phyloP scores from a whole-genome alignment of 306 rosid genomes.

The Dryas octopetala region DNA sequence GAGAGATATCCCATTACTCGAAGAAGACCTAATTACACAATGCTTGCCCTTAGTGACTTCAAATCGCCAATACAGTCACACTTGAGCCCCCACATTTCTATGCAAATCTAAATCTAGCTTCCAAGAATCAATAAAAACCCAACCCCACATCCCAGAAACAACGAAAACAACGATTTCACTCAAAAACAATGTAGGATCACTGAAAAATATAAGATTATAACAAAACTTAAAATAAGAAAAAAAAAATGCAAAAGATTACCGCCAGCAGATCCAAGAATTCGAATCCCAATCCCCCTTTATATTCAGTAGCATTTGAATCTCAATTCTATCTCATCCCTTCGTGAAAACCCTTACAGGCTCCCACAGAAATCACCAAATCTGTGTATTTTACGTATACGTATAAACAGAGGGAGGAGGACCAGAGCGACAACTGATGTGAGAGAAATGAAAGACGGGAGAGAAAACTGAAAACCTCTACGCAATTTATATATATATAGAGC shows the following conservation, averaged over 20 bases:
- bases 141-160: not conserved
- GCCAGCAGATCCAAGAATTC: slow-evolving; percentile 72
- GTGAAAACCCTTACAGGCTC: slow-evolving; percentile 16
- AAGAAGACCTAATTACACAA: slow-evolving; percentile 14
- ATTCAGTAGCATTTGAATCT: slow-evolving; percentile 48
- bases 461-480: not conserved
- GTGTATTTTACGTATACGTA: slow-evolving; percentile 6
- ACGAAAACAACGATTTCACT: not conserved
- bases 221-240: not conserved
- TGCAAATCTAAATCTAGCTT: slow-evolving; percentile 18
- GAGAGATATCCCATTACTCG: not conserved
- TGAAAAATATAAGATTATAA: slow-evolving; percentile 5
- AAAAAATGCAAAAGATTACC: slow-evolving; percentile 46
- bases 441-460: slow-evolving; percentile 3
- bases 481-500: not conserved
- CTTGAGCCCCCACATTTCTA: slow-evolving; percentile 14
- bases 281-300: slow-evolving; percentile 32
- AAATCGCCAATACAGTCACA: slow-evolving; percentile 30
- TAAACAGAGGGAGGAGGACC: slow-evolving; percentile 22
- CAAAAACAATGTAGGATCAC: slow-evolving; percentile 4
- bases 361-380: slow-evolving; percentile 19
- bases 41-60: slow-evolving; percentile 26
- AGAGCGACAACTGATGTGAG: slow-evolving; percentile 8
- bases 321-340: slow-evolving; percentile 31
- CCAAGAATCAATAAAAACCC: not conserved